Evolutionary conservation across 2,329 filamentous ascomycete genomes (phyloP), one percentile per base, ranked within the genome.

Genomic region (Cladorrhinum sp.): DNA sequence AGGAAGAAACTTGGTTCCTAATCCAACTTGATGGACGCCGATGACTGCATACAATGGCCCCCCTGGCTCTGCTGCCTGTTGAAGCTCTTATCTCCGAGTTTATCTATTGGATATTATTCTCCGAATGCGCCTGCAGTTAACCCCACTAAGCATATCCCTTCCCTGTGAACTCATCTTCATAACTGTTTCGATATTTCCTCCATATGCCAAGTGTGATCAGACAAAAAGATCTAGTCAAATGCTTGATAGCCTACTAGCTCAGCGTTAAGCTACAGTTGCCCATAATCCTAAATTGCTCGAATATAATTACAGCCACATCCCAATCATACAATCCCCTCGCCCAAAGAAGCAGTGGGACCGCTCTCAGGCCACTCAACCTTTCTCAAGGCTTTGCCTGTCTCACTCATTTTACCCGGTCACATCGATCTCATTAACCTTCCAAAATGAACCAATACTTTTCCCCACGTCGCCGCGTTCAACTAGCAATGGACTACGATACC

Each of bases 51-150:
- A 41, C 25, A 10, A 29, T 29, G 5, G 25, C 25, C 32, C 38
- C n/a, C 52, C 52, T 29, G 23, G 50, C 25, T 53, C 52, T 22
- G 52, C n/a, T 55, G 53, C 53, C 53, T 55, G 24, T 24, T 41
- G 41, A 45, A n/a, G 36, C 20, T 55, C 52, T 55, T 55, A 55
- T 50, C 49, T 54, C 12, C 9, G 20, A 18, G 38, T 23, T 49
- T 29, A 56, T 56, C 53, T 18, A 56, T 49, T 56, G 53, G 53
- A 18, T 27, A 12, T 13, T 48, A 49, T 49, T 29, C 36, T 49
- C 25, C 36, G 32, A 5, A 45, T 45, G 16, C 41, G 41, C 41
- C 41, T 45, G 41, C 4, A 45, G n/a, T 22, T 20, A 18, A 45
- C 41, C 41, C 41, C 41, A n/a, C 41, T 18, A 22, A 45, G 16